Percentiles rank a stretch among this genome's conserved stretches.
Conservation (phyloP, 1,284 basidiomycete species). For the Cutaneotrichosporon cavernicola region DNA sequence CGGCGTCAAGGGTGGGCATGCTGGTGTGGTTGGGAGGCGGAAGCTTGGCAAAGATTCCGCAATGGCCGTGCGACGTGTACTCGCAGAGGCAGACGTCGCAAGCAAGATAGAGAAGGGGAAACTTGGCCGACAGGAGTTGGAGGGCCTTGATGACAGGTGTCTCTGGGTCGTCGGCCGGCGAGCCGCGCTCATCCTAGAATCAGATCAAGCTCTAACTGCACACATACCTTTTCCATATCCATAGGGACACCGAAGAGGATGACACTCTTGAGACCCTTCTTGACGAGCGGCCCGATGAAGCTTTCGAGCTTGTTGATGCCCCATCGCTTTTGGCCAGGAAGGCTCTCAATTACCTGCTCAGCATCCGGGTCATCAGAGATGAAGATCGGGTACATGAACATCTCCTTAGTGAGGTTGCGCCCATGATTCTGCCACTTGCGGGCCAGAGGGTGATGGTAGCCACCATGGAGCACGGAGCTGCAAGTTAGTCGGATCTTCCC, state of each 20-base stretch:
- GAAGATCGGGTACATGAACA: conserved; percentile 98
- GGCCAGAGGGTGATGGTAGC: conserved; percentile 83
- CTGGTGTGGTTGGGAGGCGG: conserved; percentile 44
- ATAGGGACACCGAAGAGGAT: conserved; percentile 96
- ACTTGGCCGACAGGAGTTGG: conserved; percentile 70
- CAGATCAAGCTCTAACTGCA: background rate
- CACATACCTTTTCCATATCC: conserved; percentile 71
- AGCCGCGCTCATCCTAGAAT: conserved; percentile 72
- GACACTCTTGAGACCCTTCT: conserved; percentile 86
- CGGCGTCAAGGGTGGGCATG: conserved; percentile 58
- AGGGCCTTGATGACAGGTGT: conserved; percentile 95
- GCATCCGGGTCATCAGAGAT: conserved; percentile 89
- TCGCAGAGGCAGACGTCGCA: conserved; percentile 99
- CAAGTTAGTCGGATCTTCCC: background rate
- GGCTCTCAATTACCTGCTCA: conserved; percentile 67
- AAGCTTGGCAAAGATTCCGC: conserved; percentile 66
- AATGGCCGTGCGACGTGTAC: conserved; percentile 98
- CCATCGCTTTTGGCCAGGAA: conserved; percentile 90
- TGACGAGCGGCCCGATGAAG: conserved; percentile 81
- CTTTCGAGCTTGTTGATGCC: conserved; percentile 88
- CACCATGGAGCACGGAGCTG: conserved; percentile 82
- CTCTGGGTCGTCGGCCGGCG: conserved; percentile 80
- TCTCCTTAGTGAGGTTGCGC: conserved; percentile 74
- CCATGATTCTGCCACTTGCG: conserved; percentile 75
- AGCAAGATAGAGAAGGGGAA: conserved; percentile 81